These are phyloP conservation scores for Aspergillus pseudoterreus DNA, from an alignment of 2,329 filamentous ascomycete species.

Conservation along the genomic window DNA sequence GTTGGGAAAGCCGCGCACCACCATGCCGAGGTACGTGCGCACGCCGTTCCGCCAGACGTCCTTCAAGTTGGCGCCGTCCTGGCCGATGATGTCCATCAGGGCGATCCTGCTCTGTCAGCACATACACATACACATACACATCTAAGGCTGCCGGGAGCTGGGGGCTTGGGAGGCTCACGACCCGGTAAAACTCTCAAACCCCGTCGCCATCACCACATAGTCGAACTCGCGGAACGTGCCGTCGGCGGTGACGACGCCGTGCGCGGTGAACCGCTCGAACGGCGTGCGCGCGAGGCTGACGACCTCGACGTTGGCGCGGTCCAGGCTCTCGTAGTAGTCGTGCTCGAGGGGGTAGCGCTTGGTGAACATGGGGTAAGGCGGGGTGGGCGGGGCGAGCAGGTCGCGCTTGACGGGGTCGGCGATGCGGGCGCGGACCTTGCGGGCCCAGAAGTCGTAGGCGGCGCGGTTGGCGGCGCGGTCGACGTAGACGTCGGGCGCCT, in stretches of 20 bases:
- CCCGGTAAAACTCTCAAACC: slow-evolving; percentile 37
- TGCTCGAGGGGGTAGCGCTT: slow-evolving; percentile 49
- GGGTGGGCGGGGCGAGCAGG: slow-evolving; percentile 49
- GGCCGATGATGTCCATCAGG: slow-evolving; percentile 29
- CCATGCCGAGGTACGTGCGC: slow-evolving; percentile 36
- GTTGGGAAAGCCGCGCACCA: slow-evolving; percentile 38
- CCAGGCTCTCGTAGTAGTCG: slow-evolving; percentile 48
- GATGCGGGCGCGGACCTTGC: slow-evolving; percentile 49
- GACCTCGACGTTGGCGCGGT: slow-evolving; percentile 44
- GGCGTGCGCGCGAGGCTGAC: slow-evolving; percentile 43
- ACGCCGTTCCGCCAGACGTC: slow-evolving; percentile 26
- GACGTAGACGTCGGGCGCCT: neutral
- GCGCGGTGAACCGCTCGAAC: slow-evolving; percentile 37
- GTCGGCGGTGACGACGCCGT: slow-evolving; percentile 37
- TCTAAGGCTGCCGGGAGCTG: no score
- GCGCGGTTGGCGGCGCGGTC: slow-evolving; percentile 48
- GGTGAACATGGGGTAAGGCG: slow-evolving; percentile 52
- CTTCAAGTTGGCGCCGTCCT: slow-evolving; percentile 23
- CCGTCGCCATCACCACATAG: slow-evolving; percentile 36
- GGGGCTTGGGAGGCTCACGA: no score
- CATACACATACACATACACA: neutral
- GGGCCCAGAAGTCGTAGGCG: slow-evolving; percentile 53
- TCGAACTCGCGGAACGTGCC: slow-evolving; percentile 35
- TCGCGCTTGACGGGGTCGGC: slow-evolving; percentile 47
- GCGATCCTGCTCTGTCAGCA: slow-evolving; percentile 18